Evolutionary conservation across 1,284 basidiomycete species (phyloP), one percentile per base, ranked within the genome.

Genomic region (Ceratobasidium sp.): DNA sequence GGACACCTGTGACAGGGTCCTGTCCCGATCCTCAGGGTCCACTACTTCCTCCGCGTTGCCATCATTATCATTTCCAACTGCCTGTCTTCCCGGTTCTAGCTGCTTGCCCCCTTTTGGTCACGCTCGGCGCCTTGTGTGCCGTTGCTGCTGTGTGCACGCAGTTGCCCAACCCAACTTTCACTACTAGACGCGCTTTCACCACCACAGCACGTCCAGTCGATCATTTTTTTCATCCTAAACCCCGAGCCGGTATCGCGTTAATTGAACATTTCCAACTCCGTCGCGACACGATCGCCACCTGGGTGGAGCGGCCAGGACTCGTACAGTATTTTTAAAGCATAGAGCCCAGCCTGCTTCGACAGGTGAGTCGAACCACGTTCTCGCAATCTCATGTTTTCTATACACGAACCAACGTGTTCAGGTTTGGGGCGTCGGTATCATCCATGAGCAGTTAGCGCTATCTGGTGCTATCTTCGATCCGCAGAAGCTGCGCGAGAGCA

Each of bases 1-100:
- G n/a, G 39, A 23, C 60, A 34, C 46, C 18, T 53, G 62, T 65
- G 50, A 69, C 65, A 69, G 65, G 65, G 65, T 57, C 52, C 48
- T 28, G 23, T 67, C 23, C 65, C 52, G 65, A 57, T 69, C 39
- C 43, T 21, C 21, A 69, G 65, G 65, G 65, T 32, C 53, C 53
- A 36, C 16, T 18, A 23, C 61, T 46, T 45, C 43, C 60, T 30
- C 45, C 39, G 10, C 39, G 60, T 62, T 48, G 46, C 60, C 62
- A 53, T 43, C 53, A 34, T 39, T 45, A 21, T n/a, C 21, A 57
- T 69, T 69, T 28, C 65, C 65, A 69, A 69, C 39, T 34, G 28
- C 28, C 32, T 9, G 6, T 14, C 61, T 62, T 62, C 60, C 30
- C 14, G 60, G 26, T 62, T 32, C 28, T 8, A 62, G 26, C 46